phyloP scores from a whole-genome alignment of 2,329 filamentous ascomycete genomes.

The Monosporascus sp. region DNA sequence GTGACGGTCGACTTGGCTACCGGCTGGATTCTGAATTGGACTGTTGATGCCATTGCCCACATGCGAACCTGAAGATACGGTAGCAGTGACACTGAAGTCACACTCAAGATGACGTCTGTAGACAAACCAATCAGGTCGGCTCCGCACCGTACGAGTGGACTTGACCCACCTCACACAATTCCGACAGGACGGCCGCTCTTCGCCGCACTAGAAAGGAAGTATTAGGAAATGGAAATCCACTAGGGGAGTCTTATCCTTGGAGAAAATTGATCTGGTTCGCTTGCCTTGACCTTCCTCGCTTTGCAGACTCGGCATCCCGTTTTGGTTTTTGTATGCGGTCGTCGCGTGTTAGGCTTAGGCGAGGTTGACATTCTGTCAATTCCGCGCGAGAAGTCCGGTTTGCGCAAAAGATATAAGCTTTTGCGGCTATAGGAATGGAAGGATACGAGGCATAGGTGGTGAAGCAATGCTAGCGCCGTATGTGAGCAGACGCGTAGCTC shows the following conservation, averaged over 20 bases:
- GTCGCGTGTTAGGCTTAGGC: conserved; percentile 3
- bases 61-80: not conserved
- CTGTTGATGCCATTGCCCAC: not conserved
- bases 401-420: too few species aligned
- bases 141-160: not conserved
- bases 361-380: too few species aligned
- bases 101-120: conserved; percentile 4
- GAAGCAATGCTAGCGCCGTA: too few species aligned
- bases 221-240: not conserved
- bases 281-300: conserved; percentile 20
- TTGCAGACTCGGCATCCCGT: conserved; percentile 22
- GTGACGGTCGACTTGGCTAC: too few species aligned
- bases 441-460: too few species aligned
- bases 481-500: too few species aligned
- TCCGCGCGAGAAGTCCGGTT: too few species aligned
- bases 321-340: conserved; percentile 20
- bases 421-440: too few species aligned
- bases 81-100: conserved; percentile 5
- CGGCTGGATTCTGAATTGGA: too few species aligned
- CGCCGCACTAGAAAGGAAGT: conserved; percentile 15
- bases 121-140: not conserved
- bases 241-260: not conserved
- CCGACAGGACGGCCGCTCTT: conserved; percentile 19
- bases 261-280: not conserved
- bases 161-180: conserved; percentile 17